A percentile compares a stretch with the other conserved stretches of the same genome.
phyloP scores from a whole-genome alignment of 305 asterid genomes.

The Solanum hybrid region DNA sequence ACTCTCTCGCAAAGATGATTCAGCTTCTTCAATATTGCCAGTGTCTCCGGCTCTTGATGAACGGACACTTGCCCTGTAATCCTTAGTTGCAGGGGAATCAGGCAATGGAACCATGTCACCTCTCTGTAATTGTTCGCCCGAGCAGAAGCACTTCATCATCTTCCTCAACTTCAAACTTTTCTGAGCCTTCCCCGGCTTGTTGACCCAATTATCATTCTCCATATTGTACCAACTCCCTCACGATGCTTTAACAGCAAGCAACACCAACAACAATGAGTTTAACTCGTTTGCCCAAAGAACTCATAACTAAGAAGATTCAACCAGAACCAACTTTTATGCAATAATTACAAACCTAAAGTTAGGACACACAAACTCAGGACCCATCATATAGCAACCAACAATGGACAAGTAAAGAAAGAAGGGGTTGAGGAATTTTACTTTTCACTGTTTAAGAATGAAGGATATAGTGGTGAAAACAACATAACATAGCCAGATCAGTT shows the following conservation, averaged over 20 bases:
- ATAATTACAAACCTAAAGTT: not conserved
- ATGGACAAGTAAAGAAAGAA: not conserved
- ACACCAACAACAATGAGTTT: conserved; percentile 11
- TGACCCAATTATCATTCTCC: conserved; percentile 40
- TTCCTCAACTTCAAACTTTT: conserved; percentile 29
- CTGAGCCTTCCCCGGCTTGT: conserved; percentile 20
- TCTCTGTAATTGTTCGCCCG: conserved; percentile 42
- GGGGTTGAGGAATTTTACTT: conserved; percentile 17
- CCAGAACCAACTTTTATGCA: not conserved
- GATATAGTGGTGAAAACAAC: conserved; percentile 25
- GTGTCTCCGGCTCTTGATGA: conserved; percentile 54
- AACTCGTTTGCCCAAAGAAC: not conserved
- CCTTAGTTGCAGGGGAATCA: conserved; percentile 49
- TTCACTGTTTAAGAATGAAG: conserved; percentile 24
- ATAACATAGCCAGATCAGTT: conserved; percentile 13
- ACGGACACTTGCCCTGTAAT: conserved; percentile 37
- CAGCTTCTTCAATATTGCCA: conserved; percentile 94
- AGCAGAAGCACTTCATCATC: conserved; percentile 67
- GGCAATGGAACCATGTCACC: conserved; percentile 54
- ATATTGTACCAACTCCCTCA: conserved; percentile 28
- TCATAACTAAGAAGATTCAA: not conserved
- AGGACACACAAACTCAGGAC: not conserved
- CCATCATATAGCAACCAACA: not conserved
- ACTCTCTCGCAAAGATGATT: conserved; percentile 74
- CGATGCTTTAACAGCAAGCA: conserved; percentile 21